Base-by-base conservation (phyloP, 352 stramenopile genomes). In the Phytophthora sp. region DNA sequence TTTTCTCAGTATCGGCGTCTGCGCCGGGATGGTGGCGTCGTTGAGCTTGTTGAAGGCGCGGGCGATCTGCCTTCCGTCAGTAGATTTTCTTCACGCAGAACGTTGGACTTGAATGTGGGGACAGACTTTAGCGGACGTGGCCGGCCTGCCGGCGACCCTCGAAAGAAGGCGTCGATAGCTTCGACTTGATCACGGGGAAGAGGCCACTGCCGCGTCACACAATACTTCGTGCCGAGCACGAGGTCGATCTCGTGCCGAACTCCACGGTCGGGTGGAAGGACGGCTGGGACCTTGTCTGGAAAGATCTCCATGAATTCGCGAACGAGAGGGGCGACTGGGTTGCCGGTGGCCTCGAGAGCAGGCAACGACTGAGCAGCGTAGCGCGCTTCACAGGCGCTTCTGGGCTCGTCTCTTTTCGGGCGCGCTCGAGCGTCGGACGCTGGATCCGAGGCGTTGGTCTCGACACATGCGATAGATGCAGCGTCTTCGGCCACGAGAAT, bases 211-310 rank as follows among this genome's bases (percentile, higher is more conserved):
- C n/a, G n/a, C n/a, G n/a, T n/a, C n/a, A n/a, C n/a, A n/a, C n/a
- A n/a, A 33, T 33, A 33, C 29, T 33, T 33, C 4, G 29, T 9
- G 29, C 61, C 62, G 11, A 45, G 56, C 18, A 58, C 9, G 42
- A 77, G 30, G 15, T 77, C 61, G 27, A 74, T 71, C 45, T 81
- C 69, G 29, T 78, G 60, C 6, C 61, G 55, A 0, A 65, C 51
- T 8, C 73, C 54, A 4, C 57, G 31, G 18, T 80, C 64, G 0
- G 51, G 20, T 0, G 64, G 60, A 4, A 76, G 44, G 1, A n/a
- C 31, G 0, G 58, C 58, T 16, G 56, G 69, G 0, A 76, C 44
- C 16, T 68, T 63, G 12, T 81, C 62, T 0, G 60, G 55, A 11
- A 76, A 74, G n/a, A 73, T 41, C 18, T 67, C 39, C 0, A 59